Percentiles rank a stretch among this genome's conserved stretches.
These are phyloP conservation scores for Elsinoe perseae DNA, from an alignment of 2,329 filamentous ascomycete genomes.

Conservation along the genomic window DNA sequence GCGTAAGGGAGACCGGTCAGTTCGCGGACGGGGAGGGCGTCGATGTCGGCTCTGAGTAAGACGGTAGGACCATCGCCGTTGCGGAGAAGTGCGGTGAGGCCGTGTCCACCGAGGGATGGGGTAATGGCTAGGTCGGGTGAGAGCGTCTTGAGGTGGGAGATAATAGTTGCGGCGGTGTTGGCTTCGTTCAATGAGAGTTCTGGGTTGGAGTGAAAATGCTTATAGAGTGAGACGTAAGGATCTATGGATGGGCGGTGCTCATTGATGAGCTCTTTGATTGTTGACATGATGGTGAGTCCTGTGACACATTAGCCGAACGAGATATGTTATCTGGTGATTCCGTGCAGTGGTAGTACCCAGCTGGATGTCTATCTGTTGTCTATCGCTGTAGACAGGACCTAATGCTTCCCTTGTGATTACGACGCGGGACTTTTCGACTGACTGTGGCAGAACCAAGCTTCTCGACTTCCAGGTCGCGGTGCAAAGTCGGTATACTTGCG, in stretches of 20 bases:
- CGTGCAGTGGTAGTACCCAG: too few relatives aligned
- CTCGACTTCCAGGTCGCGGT: too few relatives aligned
- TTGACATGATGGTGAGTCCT: neutral
- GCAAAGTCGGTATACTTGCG: too few relatives aligned
- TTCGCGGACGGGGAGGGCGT: slow-evolving; percentile 53
- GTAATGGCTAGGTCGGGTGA: slow-evolving; percentile 38
- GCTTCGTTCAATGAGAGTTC: slow-evolving; percentile 53
- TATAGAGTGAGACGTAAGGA: slow-evolving; percentile 50
- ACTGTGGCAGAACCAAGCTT: too few relatives aligned
- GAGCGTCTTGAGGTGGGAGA: slow-evolving; percentile 33
- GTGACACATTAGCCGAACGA: neutral
- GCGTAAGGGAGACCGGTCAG: slow-evolving; percentile 49
- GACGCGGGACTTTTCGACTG: too few relatives aligned
- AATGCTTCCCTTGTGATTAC: too few relatives aligned
- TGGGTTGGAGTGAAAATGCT: slow-evolving; percentile 51
- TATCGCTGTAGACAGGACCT: too few relatives aligned
- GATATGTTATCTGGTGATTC: too few relatives aligned
- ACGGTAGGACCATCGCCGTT: slow-evolving; percentile 51
- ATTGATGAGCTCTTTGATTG: slow-evolving; percentile 23
- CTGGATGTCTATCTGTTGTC: too few relatives aligned
- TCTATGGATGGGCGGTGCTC: slow-evolving; percentile 36
- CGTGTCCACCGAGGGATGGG: slow-evolving; percentile 50
- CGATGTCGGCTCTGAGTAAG: slow-evolving; percentile 55
- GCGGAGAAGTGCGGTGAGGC: slow-evolving; percentile 48
- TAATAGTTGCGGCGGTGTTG: slow-evolving; percentile 44